phyloP scores from a whole-genome alignment of 768 basidiomycete species.

The Hypholoma fasciculare region DNA sequence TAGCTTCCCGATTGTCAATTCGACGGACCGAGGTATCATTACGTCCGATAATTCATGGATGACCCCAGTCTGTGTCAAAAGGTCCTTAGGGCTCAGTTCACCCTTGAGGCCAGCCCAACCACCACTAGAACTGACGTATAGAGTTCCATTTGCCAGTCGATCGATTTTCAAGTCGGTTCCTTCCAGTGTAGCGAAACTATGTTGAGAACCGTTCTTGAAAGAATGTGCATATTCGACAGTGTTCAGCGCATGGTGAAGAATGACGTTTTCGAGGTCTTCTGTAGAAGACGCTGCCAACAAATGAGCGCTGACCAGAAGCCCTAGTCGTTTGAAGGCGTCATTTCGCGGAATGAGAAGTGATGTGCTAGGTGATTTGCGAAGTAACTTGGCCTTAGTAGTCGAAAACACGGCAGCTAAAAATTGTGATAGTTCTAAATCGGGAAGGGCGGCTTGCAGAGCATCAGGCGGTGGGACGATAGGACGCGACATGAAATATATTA shows the following conservation, averaged over 20 bases:
- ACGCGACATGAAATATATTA: slow-evolving; percentile 89
- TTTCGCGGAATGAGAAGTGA: slow-evolving; percentile 90
- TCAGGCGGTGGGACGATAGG: slow-evolving; percentile 83
- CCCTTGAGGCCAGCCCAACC: slow-evolving; percentile 77
- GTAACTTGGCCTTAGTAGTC: slow-evolving; percentile 71
- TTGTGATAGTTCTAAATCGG: slow-evolving; percentile 81
- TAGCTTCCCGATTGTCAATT: slow-evolving; percentile 88
- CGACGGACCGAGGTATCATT: slow-evolving; percentile 83
- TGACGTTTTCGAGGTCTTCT: slow-evolving; percentile 76
- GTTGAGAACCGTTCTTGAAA: slow-evolving; percentile 63
- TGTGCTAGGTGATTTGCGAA: slow-evolving; percentile 65
- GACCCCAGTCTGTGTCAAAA: slow-evolving; percentile 86
- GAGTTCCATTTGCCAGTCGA: slow-evolving; percentile 49
- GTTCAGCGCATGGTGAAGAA: slow-evolving; percentile 85
- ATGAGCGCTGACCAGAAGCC: slow-evolving; percentile 81
- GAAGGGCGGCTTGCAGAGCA: slow-evolving; percentile 77
- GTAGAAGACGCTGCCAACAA: slow-evolving; percentile 79
- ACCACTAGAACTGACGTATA: slow-evolving; percentile 65
- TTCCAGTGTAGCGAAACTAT: slow-evolving; percentile 80
- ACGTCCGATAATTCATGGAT: slow-evolving; percentile 87
- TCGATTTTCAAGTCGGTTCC: slow-evolving; percentile 80
- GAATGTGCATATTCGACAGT: slow-evolving; percentile 71
- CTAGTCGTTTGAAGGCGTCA: slow-evolving; percentile 83
- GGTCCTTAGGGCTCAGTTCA: slow-evolving; percentile 56
- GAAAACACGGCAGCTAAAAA: slow-evolving; percentile 92